Conservation (phyloP, 495 filamentous ascomycete genomes). For the Podospora pseudopauciseta region DNA sequence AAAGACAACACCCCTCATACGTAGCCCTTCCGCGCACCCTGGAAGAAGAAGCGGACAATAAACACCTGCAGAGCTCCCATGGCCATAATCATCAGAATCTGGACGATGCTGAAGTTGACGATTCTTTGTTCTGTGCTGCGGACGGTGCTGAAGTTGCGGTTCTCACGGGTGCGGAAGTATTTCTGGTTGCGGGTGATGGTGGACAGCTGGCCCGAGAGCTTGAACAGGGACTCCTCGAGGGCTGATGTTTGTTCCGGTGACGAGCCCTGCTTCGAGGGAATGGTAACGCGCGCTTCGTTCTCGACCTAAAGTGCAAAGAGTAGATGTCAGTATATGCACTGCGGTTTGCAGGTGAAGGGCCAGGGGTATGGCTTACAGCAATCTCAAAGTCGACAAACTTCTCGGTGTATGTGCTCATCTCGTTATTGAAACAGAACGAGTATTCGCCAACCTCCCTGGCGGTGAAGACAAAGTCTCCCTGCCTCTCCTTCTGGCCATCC, state of each 20-base stretch:
- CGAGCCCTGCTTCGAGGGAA: constrained; percentile 88
- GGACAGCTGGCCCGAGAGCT: constrained; percentile 89
- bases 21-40: constrained; percentile 58
- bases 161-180: constrained; percentile 98
- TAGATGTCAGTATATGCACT: background rate
- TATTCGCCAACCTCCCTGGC: constrained; percentile 92
- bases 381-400: constrained; percentile 99
- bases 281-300: constrained; percentile 77
- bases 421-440: constrained; percentile 96
- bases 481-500: constrained; percentile 86
- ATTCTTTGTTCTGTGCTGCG: constrained; percentile 92
- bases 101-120: constrained; percentile 95
- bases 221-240: constrained; percentile 93
- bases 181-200: constrained; percentile 97
- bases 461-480: constrained; percentile 98
- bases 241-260: constrained; percentile 86
- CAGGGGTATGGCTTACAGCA: constrained; percentile 57
- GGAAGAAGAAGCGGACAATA: constrained; percentile 97
- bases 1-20: constrained; percentile 38
- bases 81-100: constrained; percentile 84
- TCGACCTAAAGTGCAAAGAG: constrained; percentile 63
- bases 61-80: constrained; percentile 99
- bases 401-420: constrained; percentile 96
- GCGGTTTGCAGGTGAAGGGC: background rate
- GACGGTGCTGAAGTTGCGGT: constrained; percentile 97